These are phyloP conservation scores for Geotrichum fermentans DNA, from an alignment of 1,139 yeast genomes.

Conservation along the genomic window DNA sequence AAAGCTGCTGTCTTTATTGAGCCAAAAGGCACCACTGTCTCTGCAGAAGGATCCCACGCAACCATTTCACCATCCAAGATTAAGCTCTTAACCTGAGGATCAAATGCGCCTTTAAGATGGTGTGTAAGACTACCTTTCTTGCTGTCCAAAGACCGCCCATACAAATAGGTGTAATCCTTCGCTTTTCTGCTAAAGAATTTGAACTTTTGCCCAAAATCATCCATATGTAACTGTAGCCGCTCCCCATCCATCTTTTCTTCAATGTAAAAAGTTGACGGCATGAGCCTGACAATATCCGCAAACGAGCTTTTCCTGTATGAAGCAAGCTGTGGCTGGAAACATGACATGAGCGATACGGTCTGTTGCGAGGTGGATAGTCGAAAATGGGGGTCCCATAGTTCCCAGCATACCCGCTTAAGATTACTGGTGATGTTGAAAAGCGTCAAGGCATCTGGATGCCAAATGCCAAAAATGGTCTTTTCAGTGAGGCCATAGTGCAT, in stretches of 20 bases:
- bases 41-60: constrained; percentile 65
- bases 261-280: constrained; percentile 50
- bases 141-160: constrained; percentile 56
- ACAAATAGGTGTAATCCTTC: constrained; percentile 65
- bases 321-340: constrained; percentile 64
- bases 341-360: constrained; percentile 39
- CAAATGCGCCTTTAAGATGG: constrained; percentile 46
- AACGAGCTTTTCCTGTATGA: constrained; percentile 49
- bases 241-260: constrained; percentile 97
- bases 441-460: constrained; percentile 78
- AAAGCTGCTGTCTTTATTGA: constrained; percentile 67
- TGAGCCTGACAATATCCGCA: constrained; percentile 44
- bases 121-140: constrained; percentile 57
- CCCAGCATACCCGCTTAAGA: constrained; percentile 57
- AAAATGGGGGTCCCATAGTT: constrained; percentile 42
- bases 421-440: constrained; percentile 65
- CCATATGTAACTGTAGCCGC: constrained; percentile 67
- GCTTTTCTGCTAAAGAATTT: constrained; percentile 66
- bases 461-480: constrained; percentile 51
- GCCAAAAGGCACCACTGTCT: constrained; percentile 71
- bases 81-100: constrained; percentile 41
- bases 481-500: constrained; percentile 53
- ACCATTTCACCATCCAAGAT: constrained; percentile 93
- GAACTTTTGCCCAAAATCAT: constrained; percentile 41
- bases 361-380: constrained; percentile 19